Base-by-base conservation (phyloP, 2,329 filamentous ascomycete species). In the Ascochyta pisi region DNA sequence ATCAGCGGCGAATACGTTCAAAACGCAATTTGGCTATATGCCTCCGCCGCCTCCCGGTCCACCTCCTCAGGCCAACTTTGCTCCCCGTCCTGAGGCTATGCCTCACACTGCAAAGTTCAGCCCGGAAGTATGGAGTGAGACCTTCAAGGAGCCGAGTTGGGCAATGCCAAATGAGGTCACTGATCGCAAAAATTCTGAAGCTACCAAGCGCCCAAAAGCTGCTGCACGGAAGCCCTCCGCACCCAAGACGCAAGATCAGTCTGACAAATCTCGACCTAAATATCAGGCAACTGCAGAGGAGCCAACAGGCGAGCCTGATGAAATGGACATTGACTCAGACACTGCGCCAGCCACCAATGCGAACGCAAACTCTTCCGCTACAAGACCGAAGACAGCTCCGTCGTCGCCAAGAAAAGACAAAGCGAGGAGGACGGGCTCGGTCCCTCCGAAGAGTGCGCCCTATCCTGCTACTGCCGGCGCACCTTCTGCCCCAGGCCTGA, bases 261-360 rank as follows among this genome's bases (percentile, higher is more conserved):
- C 61, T 13, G 65, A 66, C 15, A 46, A 65, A 6, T 64, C 67
- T 15, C 67, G 63, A n/a, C 62, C 68, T 23, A 69, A 66, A 49
- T 68, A 68, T 39, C 73, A 73, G 44, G 66, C 70, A 13, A 70
- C 66, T 44, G 70, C 69, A 46, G 69, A 73, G 48, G 71, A 71
- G 33, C 51, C 55, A 8, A 49, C 31, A 1, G 65, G 62, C 24
- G 70, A 68, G 51, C 69, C 60, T 4, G 77, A 81, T 61, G 77
- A 77, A 0, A 82, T 82, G 80, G 80, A 82, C 44, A 81, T 82
- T 31, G 79, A 82, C 56, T 68, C 73, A 1, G 65, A 71, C 16
- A 57, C 75, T 65, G 55, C 75, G 55, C 52, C 67, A 6, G 42
- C 59, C 2, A 53, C 49, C 7, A 63, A 61, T 16, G 22, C 57